Evolutionary conservation across 805 yeast species (phyloP).

Genomic region (Kluyveromyces wickerhamii): DNA sequence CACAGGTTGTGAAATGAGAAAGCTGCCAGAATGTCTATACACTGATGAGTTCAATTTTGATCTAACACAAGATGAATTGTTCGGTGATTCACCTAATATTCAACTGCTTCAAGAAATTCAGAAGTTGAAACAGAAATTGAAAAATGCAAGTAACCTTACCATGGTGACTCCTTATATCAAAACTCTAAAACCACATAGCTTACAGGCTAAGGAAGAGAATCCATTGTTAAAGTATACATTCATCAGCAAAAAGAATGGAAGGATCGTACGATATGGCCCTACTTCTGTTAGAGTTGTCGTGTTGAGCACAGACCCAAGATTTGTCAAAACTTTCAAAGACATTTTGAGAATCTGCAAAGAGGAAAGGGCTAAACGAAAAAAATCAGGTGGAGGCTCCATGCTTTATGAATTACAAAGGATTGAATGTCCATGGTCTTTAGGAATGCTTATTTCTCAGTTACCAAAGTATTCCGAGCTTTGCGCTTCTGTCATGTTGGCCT

Average conservation of each 20-base stretch:
- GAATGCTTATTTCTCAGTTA: conserved; percentile 2
- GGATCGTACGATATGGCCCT: conserved; percentile 24
- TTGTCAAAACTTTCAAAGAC: conserved; percentile 14
- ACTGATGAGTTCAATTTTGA: conserved; percentile 17
- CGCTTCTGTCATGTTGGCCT: conserved; percentile 4
- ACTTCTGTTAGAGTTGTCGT: conserved; percentile 21
- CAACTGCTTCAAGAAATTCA: conserved; percentile 17
- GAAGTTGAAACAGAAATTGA: conserved; percentile 17
- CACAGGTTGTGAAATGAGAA: conserved; percentile 34
- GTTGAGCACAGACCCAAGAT: conserved; percentile 12
- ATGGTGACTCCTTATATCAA: not conserved
- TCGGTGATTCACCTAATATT: conserved; percentile 18
- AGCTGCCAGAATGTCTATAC: conserved; percentile 23
- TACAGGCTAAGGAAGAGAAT: conserved; percentile 1
- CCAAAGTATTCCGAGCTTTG: conserved; percentile 11
- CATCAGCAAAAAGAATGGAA: conserved; percentile 14
- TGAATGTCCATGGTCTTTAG: conserved; percentile 7
- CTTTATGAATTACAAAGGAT: conserved; percentile 15
- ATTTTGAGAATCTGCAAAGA: conserved; percentile 21
- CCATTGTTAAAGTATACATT: conserved; percentile 1
- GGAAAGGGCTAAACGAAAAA: conserved; percentile 21
- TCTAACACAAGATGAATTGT: conserved; percentile 17
- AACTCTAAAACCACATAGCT: not conserved
- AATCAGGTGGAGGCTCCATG: conserved; percentile 10
- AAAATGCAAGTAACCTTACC: conserved; percentile 8